These are phyloP conservation scores for Phytophthora multivora DNA, from an alignment of 352 stramenopile species.

Conservation along the genomic window DNA sequence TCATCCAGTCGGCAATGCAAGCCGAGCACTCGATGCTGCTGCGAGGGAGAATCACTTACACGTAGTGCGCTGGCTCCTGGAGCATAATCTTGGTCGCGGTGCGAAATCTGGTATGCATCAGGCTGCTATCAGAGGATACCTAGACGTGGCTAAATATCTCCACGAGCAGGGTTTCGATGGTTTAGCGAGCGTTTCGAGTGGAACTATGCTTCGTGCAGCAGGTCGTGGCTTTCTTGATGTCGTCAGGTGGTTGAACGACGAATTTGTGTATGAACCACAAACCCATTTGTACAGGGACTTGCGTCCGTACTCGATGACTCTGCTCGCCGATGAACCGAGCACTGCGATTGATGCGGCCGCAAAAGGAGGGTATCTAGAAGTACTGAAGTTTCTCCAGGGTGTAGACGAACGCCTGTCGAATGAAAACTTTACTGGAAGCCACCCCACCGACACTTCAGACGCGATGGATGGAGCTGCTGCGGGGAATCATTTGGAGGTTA, in stretches of 20 bases:
- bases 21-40: constrained; percentile 33
- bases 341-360: constrained; percentile 38
- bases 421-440: constrained; percentile 4
- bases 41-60: constrained; percentile 26
- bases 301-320: constrained; percentile 25
- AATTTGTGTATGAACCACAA: constrained; percentile 15
- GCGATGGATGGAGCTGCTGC: constrained; percentile 37
- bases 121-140: constrained; percentile 30
- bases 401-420: constrained; percentile 14
- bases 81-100: constrained; percentile 32
- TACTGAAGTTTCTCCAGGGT: constrained; percentile 29
- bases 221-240: constrained; percentile 33
- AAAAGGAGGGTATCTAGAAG: constrained; percentile 26
- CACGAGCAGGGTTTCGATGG: constrained; percentile 27
- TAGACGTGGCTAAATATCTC: constrained; percentile 29
- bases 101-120: constrained; percentile 36
- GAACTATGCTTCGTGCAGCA: constrained; percentile 38
- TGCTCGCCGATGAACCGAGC: constrained; percentile 26
- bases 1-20: constrained; percentile 36
- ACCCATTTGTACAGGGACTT: constrained; percentile 29
- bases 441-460: constrained; percentile 21
- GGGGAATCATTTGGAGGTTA: constrained; percentile 27
- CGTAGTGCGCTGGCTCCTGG: constrained; percentile 28
- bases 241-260: constrained; percentile 32
- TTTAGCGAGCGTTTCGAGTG: constrained; percentile 22